Conservation (phyloP, 768 basidiomycete species). For the Russula lepida region DNA sequence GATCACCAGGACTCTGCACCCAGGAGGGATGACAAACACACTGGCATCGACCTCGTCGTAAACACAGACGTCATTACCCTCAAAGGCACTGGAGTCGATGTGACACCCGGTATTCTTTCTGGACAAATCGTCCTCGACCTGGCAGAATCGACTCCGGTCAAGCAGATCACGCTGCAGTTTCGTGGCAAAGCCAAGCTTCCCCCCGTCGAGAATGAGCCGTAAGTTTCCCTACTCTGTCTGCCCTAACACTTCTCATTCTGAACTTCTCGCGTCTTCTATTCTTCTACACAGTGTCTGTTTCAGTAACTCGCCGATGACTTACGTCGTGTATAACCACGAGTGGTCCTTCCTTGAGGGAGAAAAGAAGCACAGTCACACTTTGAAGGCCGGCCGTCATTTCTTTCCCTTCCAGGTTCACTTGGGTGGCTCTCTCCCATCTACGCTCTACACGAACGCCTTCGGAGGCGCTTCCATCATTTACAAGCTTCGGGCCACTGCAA, state of each 20-base stretch:
- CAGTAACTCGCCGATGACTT: slow-evolving; percentile 42
- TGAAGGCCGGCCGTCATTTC: slow-evolving; percentile 90
- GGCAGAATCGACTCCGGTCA: slow-evolving; percentile 72
- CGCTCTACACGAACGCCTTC: slow-evolving; percentile 45
- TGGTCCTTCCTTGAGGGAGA: slow-evolving; percentile 90
- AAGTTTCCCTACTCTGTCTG: slow-evolving; percentile 36
- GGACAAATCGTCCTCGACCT: slow-evolving; percentile 78
- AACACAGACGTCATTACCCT: slow-evolving; percentile 62
- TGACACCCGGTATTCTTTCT: slow-evolving; percentile 72
- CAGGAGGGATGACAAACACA: slow-evolving; percentile 38
- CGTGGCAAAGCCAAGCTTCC: slow-evolving; percentile 75
- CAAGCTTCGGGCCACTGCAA: slow-evolving; percentile 81
- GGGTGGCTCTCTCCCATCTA: slow-evolving; percentile 79
- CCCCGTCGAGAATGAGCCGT: slow-evolving; percentile 49
- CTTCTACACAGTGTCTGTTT: slow-evolving; percentile 32
- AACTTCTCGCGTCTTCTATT: not conserved
- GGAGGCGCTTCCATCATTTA: slow-evolving; percentile 70
- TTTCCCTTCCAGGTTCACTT: slow-evolving; percentile 90
- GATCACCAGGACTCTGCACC: slow-evolving; percentile 12
- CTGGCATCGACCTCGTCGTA: slow-evolving; percentile 69
- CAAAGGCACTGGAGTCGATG: slow-evolving; percentile 72
- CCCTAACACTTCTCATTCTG: not conserved
- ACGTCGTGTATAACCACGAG: slow-evolving; percentile 69
- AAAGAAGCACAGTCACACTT: slow-evolving; percentile 70
- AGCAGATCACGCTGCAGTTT: slow-evolving; percentile 78